A percentile compares a stretch with the other conserved stretches of the same genome.
These are phyloP conservation scores for Alternaria arbusti DNA, from an alignment of 2,329 filamentous ascomycete genomes.

Conservation along the genomic window DNA sequence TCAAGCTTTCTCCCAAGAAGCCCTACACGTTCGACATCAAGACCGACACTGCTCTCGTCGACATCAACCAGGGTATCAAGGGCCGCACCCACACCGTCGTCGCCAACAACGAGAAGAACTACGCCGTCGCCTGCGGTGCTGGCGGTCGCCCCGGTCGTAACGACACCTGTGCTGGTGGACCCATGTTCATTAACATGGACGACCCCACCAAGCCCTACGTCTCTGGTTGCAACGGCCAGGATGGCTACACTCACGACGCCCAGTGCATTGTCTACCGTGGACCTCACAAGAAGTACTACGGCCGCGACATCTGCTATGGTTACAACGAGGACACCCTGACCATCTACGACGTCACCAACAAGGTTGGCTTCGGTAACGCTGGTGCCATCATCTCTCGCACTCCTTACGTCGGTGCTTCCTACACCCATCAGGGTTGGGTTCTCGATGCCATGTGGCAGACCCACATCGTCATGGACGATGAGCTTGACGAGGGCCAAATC, in stretches of 20 bases:
- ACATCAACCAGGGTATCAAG: conserved; percentile 30
- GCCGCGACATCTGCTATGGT: conserved; percentile 63
- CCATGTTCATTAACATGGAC: conserved; percentile 65
- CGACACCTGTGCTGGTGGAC: conserved; percentile 56
- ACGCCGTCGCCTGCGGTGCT: conserved; percentile 44
- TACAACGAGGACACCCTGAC: conserved; percentile 63
- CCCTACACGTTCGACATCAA: conserved; percentile 39
- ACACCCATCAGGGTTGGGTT: conserved; percentile 67
- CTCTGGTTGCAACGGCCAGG: conserved; percentile 61
- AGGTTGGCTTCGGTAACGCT: conserved; percentile 59
- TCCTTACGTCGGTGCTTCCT: conserved; percentile 60
- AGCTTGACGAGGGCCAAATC: conserved; percentile 48
- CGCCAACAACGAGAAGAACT: conserved; percentile 43
- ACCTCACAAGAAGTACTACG: conserved; percentile 57
- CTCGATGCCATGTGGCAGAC: conserved; percentile 48
- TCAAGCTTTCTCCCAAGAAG: conserved; percentile 41
- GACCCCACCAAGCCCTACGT: conserved; percentile 54
- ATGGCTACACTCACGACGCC: conserved; percentile 67
- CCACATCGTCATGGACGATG: conserved; percentile 47
- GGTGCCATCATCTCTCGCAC: conserved; percentile 63
- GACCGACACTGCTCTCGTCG: conserved; percentile 40
- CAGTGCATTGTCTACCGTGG: conserved; percentile 65
- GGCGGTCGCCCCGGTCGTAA: conserved; percentile 38
- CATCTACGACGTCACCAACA: conserved; percentile 61
- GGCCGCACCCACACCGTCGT: conserved; percentile 48